phyloP scores from a whole-genome alignment of 2,329 filamentous ascomycete genomes.

The Ceratocystis papillata region DNA sequence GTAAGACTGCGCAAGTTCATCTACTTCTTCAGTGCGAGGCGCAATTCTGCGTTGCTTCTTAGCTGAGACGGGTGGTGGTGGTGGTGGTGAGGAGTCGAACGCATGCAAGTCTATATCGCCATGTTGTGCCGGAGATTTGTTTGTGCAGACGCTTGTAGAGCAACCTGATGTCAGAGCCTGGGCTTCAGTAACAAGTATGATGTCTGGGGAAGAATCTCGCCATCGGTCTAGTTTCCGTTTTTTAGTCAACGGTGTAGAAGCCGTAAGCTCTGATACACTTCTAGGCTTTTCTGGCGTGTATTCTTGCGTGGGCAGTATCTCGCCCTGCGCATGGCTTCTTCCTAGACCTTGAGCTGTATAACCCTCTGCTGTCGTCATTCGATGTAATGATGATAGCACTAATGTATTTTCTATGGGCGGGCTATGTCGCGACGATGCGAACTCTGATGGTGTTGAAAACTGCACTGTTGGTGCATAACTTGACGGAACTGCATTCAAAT shows the following conservation, averaged over 20 bases:
- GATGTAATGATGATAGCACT: not conserved
- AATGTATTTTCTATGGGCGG: slow-evolving; percentile 4
- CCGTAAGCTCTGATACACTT: not conserved
- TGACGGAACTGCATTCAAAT: slow-evolving; percentile 4
- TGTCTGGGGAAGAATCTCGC: slow-evolving; percentile 10
- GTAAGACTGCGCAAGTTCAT: not conserved
- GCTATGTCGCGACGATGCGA: not conserved
- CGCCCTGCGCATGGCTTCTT: not conserved
- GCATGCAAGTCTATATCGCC: not conserved
- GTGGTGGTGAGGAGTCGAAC: not conserved
- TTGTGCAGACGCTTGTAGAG: not conserved
- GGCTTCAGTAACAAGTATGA: not conserved
- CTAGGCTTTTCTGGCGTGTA: not conserved
- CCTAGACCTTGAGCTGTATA: not conserved
- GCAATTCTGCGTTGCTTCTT: slow-evolving; percentile 5
- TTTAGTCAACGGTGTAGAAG: not conserved
- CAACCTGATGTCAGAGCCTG: not conserved
- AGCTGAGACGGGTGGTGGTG: not conserved
- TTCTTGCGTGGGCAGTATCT: slow-evolving; percentile 1
- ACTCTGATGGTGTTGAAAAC: slow-evolving; percentile 11
- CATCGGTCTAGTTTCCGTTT: slow-evolving; percentile 10
- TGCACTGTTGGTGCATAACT: slow-evolving; percentile 11
- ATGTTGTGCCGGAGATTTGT: not conserved
- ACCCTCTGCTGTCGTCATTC: not conserved
- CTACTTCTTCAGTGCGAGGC: not conserved